Evolutionary conservation across 148 eudicot species (phyloP), one percentile per base, ranked within the genome.

Genomic region (Dianthus caryophyllus): DNA sequence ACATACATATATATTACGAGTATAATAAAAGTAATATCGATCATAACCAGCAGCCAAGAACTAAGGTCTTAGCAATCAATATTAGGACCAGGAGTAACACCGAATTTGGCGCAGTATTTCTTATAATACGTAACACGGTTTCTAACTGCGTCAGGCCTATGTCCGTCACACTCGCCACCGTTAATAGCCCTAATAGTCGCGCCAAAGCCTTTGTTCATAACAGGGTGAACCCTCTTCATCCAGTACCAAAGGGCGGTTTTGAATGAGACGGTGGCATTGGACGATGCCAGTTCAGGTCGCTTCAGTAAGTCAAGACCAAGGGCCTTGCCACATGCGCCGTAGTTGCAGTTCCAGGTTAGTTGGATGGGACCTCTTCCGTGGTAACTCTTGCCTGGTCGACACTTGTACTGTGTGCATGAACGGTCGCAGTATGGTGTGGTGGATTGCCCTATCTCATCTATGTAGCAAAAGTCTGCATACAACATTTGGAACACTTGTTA

Each of bases 401-500:
- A 86, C 2, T 71, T 80, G 52, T 79, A 86, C 53, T 54, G 52
- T 22, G 69, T 43, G 21, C 66, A 67, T 0, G 16, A 56, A 11
- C 52, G 33, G 20, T 81, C 72, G 17, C 85, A 86, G 54, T 81
- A 86, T 64, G 72, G 72, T 36, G 55, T 57, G 0, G 77, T 60
- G 21, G 68, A 25, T 43, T 74, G 82, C 15, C 72, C 31, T 6
- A 69, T 68, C 72, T 84, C 87, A 27, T 79, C 82, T 65, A 68
- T 79, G 54, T 73, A 63, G 79, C 90, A 86, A 49, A 86, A 65
- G 41, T 65, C 87, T 86, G n/a, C n/a, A n/a, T n/a, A 63, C 54
- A 61, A 43, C 0, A 25, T 14, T 26, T 2, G 11, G 59, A 38
- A 33, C 38, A 33, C 3, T 7, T 22, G 25, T 67, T 6, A 67